Base-by-base conservation (phyloP, 2,329 filamentous ascomycete genomes). In the Verticillium isaacii region DNA sequence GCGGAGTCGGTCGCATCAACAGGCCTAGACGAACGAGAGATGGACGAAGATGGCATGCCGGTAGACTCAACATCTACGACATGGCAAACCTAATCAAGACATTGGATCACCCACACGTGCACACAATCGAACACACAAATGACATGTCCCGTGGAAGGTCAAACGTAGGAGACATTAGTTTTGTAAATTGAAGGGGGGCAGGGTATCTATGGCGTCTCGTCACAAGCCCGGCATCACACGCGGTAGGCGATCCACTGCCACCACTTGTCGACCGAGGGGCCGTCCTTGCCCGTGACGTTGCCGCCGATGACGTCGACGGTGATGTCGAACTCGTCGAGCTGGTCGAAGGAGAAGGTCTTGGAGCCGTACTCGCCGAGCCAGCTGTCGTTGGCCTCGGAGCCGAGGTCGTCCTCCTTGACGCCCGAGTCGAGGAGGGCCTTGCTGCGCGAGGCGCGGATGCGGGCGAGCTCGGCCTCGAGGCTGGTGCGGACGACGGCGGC, bases 211-310 rank as follows among this genome's bases (percentile, higher is more conserved):
- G n/a, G 23, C 36, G 2, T n/a, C 39, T 23, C 39, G 8, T 17
- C 39, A 9, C 39, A 9, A 6, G 23, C 23, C 5, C 45, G 2
- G 32, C 55, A 17, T 41, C 59, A 64, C 59, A 62, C 41, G 70
- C 89, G 86, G 71, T 89, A 84, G 2, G 88, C 91, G 71, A 98
- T 88, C 94, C 94, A 98, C 69, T 85, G 85, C 86, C 93, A 96
- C 93, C 94, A 97, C 74, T 86, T 89, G 61, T 90, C 87, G 36
- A 92, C 87, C 32, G 89, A 89, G n/a, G 88, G 82, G 11, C 84
- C 88, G 25, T 32, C 58, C 36, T 41, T 50, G 71, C 73, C 85
- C 73, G 73, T 78, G 64, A 89, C 86, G 75, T 87, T 93, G 11
- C 93, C 94, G 0, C 90, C 90, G 15, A 90, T 71, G 3, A 97